Base-by-base conservation (phyloP, 225 moss, liverwort and hornwort species). In the Takakia lepidozioides region DNA sequence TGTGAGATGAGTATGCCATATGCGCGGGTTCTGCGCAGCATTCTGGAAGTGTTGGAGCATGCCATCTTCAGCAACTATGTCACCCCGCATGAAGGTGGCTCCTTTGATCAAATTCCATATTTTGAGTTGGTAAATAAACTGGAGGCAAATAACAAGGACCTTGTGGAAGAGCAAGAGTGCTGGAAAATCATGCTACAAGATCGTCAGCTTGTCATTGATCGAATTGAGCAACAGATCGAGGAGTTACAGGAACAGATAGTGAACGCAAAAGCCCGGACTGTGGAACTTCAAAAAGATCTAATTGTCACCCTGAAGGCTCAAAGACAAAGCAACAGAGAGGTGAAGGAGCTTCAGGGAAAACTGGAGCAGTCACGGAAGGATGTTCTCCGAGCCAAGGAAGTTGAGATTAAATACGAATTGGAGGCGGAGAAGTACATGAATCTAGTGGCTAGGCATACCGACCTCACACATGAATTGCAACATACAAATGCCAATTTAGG, bases 391-490 rank as follows among this genome's bases (percentile, higher is more conserved):
- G 76, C 80, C 8, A 57, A 66, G 2, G 64, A 64, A 38, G 20
- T 68, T 43, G 64, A 76, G 58, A 15, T 25, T 10, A 46, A 43
- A 58, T 85, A 72, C n/a, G n/a, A n/a, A n/a, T n/a, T 54, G 28
- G 64, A 57, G 45, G 51, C 51, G 49, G 57, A 55, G 10, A 75
- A 74, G 38, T 72, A 76, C 49, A 73, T 71, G 24, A 80, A 68
- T 27, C 42, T 92, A 19, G 66, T 67, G 65, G 71, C 84, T 24
- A 76, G 74, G 30, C 71, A 92, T 51, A 7, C 67, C 0, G 75
- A 63, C 13, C 56, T 87, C 27, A 71, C 72, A 19, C 43, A 74
- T 46, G 92, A 92, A 46, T 52, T 87, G 34, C 84, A 84, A 26
- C 65, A 46, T 56, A 68, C 70, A 19, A 75, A 87, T 30, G 53